Evolutionary conservation across 148 eudicot species (phyloP).

Genomic region (Rhododendron griersonianum): DNA sequence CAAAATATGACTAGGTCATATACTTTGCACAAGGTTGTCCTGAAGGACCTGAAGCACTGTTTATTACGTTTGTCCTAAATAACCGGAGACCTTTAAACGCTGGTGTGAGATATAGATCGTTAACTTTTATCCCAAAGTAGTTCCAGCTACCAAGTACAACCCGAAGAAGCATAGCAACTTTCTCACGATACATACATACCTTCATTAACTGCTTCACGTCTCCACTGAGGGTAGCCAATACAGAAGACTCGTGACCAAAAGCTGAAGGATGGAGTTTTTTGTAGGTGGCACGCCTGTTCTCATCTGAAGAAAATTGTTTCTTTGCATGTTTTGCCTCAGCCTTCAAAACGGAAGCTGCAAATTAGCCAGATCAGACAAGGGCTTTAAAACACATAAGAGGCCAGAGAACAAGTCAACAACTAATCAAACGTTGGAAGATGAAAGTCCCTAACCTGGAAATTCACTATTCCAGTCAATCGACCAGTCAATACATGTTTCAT

Average conservation of each 20-base stretch:
- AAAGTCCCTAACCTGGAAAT: slow-evolving; percentile 48
- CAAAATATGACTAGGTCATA: neutral
- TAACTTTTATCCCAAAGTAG: neutral
- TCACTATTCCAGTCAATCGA: slow-evolving; percentile 38
- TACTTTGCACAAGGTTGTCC: neutral
- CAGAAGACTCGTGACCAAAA: slow-evolving; percentile 31
- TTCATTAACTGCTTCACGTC: slow-evolving; percentile 44
- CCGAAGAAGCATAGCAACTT: neutral
- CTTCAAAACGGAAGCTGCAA: slow-evolving; percentile 55
- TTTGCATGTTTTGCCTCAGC: slow-evolving; percentile 61
- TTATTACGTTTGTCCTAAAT: neutral
- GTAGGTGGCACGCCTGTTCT: slow-evolving; percentile 77
- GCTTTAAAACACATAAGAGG: neutral
- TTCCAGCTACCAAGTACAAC: neutral
- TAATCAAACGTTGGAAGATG: neutral
- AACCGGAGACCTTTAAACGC: neutral
- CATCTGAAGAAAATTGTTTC: slow-evolving; percentile 47
- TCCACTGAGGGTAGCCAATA: slow-evolving; percentile 32
- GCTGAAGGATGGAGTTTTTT: slow-evolving; percentile 29
- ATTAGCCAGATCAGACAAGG: slow-evolving; percentile 6
- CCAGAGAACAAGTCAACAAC: neutral
- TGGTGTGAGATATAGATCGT: neutral
- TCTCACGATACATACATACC: slow-evolving; percentile 31
- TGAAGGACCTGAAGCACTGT: neutral
- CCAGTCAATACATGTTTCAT: slow-evolving; percentile 44